These are phyloP conservation scores for Neocallimastix lanati DNA, from an alignment of 192 early-diverging fungal genomes.

Conservation along the genomic window DNA sequence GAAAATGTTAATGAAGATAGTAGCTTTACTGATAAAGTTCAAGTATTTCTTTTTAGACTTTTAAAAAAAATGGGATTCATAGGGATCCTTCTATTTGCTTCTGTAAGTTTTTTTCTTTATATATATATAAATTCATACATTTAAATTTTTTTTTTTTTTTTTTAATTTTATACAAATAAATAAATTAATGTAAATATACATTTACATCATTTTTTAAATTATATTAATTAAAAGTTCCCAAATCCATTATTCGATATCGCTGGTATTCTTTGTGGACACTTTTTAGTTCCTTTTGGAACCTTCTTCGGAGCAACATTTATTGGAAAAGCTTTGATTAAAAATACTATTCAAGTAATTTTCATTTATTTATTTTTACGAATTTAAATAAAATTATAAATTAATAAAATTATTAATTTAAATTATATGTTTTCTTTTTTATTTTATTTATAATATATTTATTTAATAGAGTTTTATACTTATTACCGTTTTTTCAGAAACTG, in stretches of 20 bases:
- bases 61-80: constrained; percentile 67
- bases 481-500: constrained; percentile 63
- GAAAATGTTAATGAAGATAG: constrained; percentile 8
- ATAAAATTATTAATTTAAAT: no score
- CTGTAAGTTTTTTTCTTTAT: constrained; percentile 28
- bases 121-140: no score
- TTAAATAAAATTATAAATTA: no score
- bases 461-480: constrained; percentile 52
- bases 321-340: constrained; percentile 81
- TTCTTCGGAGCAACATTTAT: constrained; percentile 92
- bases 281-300: constrained; percentile 73
- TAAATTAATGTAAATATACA: no score
- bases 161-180: no score
- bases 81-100: constrained; percentile 81
- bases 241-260: constrained; percentile 93
- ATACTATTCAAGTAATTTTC: constrained; percentile 48
- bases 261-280: constrained; percentile 87
- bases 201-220: no score
- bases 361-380: neutral
- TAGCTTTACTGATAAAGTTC: constrained; percentile 8
- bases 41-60: constrained; percentile 46
- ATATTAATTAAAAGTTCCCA: constrained; percentile 41
- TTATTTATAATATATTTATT: no score
- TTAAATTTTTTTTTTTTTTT: no score
- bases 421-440: no score